phyloP scores from a whole-genome alignment of 257 asterid genomes.

The Linaria vulgaris region DNA sequence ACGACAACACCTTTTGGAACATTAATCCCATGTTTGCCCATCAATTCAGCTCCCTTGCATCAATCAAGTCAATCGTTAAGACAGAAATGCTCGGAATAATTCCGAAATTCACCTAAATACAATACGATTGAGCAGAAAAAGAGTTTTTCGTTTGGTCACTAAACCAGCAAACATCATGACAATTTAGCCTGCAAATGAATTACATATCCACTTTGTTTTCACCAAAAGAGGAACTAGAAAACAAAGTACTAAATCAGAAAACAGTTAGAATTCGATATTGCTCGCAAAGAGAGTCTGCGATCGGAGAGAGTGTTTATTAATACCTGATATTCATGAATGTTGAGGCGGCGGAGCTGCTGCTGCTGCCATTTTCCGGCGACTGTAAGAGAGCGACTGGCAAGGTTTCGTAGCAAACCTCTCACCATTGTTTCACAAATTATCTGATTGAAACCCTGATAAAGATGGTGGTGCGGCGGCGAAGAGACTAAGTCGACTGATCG shows the following conservation, averaged over 20 bases:
- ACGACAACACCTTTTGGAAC: slow-evolving; percentile 87
- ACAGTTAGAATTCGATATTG: no score
- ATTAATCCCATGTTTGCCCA: slow-evolving; percentile 84
- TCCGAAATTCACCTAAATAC: slow-evolving; percentile 13
- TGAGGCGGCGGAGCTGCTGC: slow-evolving; percentile 99
- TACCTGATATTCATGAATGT: slow-evolving; percentile 96
- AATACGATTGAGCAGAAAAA: no score
- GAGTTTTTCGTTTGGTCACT: no score
- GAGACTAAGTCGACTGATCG: no score
- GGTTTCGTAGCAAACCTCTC: slow-evolving; percentile 74
- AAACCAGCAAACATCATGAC: slow-evolving; percentile 19
- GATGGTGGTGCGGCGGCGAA: no score
- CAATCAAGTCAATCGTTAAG: not conserved
- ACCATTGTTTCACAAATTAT: slow-evolving; percentile 72
- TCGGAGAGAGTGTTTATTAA: no score
- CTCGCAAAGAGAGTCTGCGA: no score
- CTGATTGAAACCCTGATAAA: no score
- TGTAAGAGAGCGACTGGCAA: slow-evolving; percentile 76
- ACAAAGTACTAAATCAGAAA: no score
- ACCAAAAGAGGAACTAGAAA: no score
- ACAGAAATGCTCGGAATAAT: not conserved
- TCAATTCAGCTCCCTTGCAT: slow-evolving; percentile 81
- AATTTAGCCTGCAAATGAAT: no score
- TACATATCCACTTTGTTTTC: no score
- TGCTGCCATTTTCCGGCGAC: slow-evolving; percentile 98